Conservation (phyloP, 257 asterid species). For the Coffea eugenioides region DNA sequence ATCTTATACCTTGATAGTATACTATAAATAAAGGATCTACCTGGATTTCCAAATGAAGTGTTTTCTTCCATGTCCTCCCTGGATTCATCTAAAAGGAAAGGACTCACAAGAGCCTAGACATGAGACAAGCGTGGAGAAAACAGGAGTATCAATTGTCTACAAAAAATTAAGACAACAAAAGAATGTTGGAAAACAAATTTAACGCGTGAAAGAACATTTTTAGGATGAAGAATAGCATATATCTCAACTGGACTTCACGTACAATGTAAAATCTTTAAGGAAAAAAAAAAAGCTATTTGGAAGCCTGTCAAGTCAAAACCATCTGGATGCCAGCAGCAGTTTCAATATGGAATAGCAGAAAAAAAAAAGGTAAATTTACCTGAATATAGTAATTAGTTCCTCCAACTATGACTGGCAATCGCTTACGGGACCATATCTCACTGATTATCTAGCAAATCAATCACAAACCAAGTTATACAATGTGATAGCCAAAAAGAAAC, state of each 20-base stretch:
- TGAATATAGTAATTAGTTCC: constrained; percentile 98
- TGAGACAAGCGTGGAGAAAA: not conserved
- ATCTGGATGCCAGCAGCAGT: not conserved
- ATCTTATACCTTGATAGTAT: not conserved
- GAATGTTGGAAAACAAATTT: too few relatives aligned
- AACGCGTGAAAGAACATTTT: too few relatives aligned
- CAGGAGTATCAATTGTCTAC: constrained; percentile 16
- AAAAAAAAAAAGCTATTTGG: not conserved
- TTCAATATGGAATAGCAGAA: not conserved
- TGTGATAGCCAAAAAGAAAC: not conserved
- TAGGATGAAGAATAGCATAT: too few relatives aligned
- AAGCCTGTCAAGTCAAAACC: not conserved
- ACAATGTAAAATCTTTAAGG: too few relatives aligned
- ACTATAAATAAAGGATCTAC: constrained; percentile 26
- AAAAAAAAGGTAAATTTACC: constrained; percentile 34
- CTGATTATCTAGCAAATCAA: constrained; percentile 55
- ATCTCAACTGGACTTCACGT: too few relatives aligned
- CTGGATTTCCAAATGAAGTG: constrained; percentile 44
- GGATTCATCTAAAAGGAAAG: constrained; percentile 68
- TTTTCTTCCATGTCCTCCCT: constrained; percentile 50
- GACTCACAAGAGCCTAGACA: constrained; percentile 84
- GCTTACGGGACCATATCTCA: constrained; percentile 70
- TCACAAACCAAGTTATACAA: not conserved
- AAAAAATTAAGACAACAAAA: too few relatives aligned
- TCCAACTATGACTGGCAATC: constrained; percentile 92